phyloP scores from a whole-genome alignment of 345 rosid species.

The Brassica carinata region DNA sequence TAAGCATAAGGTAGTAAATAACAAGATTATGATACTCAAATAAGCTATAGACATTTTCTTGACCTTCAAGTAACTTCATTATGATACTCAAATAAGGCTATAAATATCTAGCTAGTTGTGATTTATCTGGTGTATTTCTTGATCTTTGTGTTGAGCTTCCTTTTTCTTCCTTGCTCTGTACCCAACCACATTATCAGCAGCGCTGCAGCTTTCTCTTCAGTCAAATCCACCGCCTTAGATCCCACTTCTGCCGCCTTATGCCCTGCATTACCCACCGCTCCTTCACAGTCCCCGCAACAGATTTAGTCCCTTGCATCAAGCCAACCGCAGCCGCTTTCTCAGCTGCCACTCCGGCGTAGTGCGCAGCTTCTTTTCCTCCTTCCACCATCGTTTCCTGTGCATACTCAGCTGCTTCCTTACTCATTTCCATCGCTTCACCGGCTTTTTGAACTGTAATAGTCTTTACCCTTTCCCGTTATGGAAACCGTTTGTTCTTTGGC shows the following conservation, averaged over 20 bases:
- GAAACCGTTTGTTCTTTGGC: slow-evolving; percentile 31
- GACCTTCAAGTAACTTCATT: not conserved
- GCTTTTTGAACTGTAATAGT: slow-evolving; percentile 36
- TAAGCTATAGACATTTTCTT: slow-evolving; percentile 4
- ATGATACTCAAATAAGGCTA: not conserved
- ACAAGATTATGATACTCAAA: too few species aligned
- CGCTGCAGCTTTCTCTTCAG: slow-evolving; percentile 54
- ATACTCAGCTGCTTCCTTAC: slow-evolving; percentile 37
- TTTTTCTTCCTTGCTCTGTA: slow-evolving; percentile 73
- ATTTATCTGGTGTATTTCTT: slow-evolving; percentile 29
- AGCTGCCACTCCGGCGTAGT: slow-evolving; percentile 53
- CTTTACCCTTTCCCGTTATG: slow-evolving; percentile 29
- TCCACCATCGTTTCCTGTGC: slow-evolving; percentile 50
- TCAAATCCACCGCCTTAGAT: slow-evolving; percentile 57
- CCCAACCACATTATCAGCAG: slow-evolving; percentile 59
- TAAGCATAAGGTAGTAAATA: not conserved
- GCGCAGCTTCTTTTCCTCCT: slow-evolving; percentile 52
- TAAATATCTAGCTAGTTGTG: not conserved
- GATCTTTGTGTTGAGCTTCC: slow-evolving; percentile 48
- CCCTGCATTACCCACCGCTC: slow-evolving; percentile 51
- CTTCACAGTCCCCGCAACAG: slow-evolving; percentile 52
- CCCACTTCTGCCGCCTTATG: slow-evolving; percentile 66
- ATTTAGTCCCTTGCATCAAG: slow-evolving; percentile 65
- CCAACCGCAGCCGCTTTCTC: slow-evolving; percentile 62
- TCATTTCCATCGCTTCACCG: slow-evolving; percentile 31